Base-by-base conservation (phyloP, 176 grass and related monocot genomes). In the Thalia dealbata region DNA sequence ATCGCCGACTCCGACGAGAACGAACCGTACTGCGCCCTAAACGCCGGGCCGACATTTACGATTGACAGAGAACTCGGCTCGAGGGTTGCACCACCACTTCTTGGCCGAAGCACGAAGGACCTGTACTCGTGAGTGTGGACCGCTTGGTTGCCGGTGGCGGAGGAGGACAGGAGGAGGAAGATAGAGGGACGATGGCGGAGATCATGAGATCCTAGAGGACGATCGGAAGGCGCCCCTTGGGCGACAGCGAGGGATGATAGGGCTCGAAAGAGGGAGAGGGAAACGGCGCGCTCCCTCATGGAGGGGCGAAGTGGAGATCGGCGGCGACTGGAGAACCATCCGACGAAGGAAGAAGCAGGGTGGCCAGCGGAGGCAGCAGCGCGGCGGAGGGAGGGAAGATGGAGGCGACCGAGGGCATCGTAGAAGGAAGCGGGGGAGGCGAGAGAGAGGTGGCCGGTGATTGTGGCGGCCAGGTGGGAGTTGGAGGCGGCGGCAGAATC, bases 281-380 rank as follows among this genome's bases (percentile, higher is more conserved):
- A 78, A 38, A 83, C 50, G 56, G 77, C 32, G 10, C 66, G 14
- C 85, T 91, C 89, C 30, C 82, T 76, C 85, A 87, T 91, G 80
- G 85, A 83, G 44, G 80, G 73, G 70, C 82, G 85, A 59, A 87
- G 77, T 5, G 74, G 59, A 45, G 89, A 59, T 45, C 72, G 79
- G 69, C 89, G 82, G 61, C 89, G 85, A 41, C 82, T 84, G 50
- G 89, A 91, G 85, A 88, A 91, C 82, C 84, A 91, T 52, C 89
- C 89, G 23, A 88, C 14, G 23, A 70, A 32, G 67, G 54, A 61
- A 30, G 32, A 21, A 30, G 52, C 51, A 11, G 77, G 67, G 54
- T 23, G 46, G 27, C 45, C 75, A 16, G 63, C 38, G 22, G 75
- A 21, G 7, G 41, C 10, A 27, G 71, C 10, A 14, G 77, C 26